phyloP scores from a whole-genome alignment of 2,329 filamentous ascomycete species.

The Penicillium sp. region DNA sequence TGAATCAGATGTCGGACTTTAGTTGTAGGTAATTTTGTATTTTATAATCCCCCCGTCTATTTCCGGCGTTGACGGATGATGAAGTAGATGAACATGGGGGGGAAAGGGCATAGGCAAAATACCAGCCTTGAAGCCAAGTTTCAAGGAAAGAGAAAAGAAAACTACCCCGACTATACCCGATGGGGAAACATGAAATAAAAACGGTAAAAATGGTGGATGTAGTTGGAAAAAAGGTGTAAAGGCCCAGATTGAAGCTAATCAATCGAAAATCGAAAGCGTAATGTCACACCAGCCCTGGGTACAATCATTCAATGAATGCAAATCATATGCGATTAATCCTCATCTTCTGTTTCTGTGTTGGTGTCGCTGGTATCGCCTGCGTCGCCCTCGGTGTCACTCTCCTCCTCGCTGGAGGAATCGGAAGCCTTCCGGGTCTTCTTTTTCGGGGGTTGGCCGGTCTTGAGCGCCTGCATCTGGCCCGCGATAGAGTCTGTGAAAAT shows the following conservation, averaged over 20 bases:
- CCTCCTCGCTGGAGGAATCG: conserved; percentile 66
- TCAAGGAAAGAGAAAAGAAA: background rate
- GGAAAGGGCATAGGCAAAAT: background rate
- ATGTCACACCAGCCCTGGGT: conserved; percentile 20
- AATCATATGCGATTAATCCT: conserved; percentile 51
- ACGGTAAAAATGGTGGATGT: conserved; percentile 1
- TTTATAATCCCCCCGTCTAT: conserved; percentile 19
- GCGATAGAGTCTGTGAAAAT: conserved; percentile 71
- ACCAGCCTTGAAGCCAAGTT: background rate
- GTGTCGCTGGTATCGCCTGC: conserved; percentile 58
- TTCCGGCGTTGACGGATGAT: conserved; percentile 7
- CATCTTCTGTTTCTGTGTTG: conserved; percentile 74
- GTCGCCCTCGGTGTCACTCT: conserved; percentile 66
- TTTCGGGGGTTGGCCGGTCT: conserved; percentile 63
- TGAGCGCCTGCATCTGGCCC: conserved; percentile 85
- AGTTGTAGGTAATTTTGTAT: background rate
- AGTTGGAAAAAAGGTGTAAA: background rate
- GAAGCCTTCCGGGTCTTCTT: conserved; percentile 56
- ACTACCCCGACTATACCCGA: conserved; percentile 17
- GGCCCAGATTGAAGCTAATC: conserved; percentile 5
- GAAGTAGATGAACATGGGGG: background rate
- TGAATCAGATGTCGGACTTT: background rate
- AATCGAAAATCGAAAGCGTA: conserved; percentile 3
- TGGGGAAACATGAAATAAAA: conserved; percentile 7
- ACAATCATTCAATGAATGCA: conserved; percentile 22